A percentile compares a stretch with the other conserved stretches of the same genome.
Evolutionary conservation across 2,329 filamentous ascomycete genomes (phyloP).

Genomic region (Lasiodiplodia theobromae): DNA sequence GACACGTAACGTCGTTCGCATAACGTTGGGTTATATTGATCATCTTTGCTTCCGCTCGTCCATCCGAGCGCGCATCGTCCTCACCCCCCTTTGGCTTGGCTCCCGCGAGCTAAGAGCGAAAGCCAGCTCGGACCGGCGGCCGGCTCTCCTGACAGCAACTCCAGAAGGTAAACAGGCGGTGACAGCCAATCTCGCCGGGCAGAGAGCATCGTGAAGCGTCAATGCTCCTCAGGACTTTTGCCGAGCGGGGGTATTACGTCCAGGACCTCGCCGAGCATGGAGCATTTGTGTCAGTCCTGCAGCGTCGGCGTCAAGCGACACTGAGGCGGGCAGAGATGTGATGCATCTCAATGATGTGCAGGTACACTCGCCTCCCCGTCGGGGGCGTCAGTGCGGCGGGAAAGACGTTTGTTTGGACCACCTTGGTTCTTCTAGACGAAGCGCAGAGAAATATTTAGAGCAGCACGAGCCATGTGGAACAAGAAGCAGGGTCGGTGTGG

Average conservation of each 20-base stretch:
- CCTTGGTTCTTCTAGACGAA: not conserved
- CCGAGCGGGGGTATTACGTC: conserved; percentile 14
- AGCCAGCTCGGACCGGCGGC: not conserved
- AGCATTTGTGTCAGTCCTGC: conserved; percentile 1
- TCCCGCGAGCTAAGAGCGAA: conserved; percentile 14
- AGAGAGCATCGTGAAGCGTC: not conserved
- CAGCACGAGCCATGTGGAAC: conserved; percentile 23
- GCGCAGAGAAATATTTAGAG: conserved; percentile 24
- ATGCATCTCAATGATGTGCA: conserved; percentile 27
- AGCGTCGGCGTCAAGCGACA: conserved; percentile 1
- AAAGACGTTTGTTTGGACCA: conserved; percentile 6
- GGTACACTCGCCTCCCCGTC: conserved; percentile 18
- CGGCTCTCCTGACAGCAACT: conserved; percentile 5
- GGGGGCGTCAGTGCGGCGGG: conserved; percentile 15
- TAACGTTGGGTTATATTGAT: conserved; percentile 25
- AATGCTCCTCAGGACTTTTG: conserved; percentile 20
- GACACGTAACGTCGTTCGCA: conserved; percentile 26
- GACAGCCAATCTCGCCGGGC: not conserved
- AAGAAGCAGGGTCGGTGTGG: conserved; percentile 20
- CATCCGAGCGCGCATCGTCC: conserved; percentile 18
- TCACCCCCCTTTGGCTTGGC: conserved; percentile 12
- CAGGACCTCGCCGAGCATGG: conserved; percentile 20
- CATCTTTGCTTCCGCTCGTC: conserved; percentile 10
- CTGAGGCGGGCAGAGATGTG: conserved; percentile 10
- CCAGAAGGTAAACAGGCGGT: not conserved